Base-by-base conservation (phyloP, 139 green algal genomes). In the Micractinium sp. region DNA sequence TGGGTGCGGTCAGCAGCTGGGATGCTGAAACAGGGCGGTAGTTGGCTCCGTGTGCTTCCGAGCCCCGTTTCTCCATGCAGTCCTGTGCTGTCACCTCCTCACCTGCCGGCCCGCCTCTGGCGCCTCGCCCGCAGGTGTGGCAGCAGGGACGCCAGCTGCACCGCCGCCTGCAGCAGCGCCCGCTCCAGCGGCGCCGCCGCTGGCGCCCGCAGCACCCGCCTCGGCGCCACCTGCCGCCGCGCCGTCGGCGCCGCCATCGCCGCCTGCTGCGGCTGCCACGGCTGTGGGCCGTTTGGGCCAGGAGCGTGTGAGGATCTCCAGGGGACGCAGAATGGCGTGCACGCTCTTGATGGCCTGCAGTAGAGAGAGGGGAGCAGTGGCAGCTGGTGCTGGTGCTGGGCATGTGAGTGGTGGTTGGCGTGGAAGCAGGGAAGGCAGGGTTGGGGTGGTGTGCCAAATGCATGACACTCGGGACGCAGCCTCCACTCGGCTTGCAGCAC, bases 271-370 rank as follows among this genome's bases (percentile, higher is more conserved):
- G 56, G 39, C 38, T 25, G 77, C 41, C n/a, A 35, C 66, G 4
- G 80, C 18, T 0, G 47, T 15, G 0, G 61, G 56, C 16, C 88
- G 88, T 33, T 63, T 41, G 36, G 71, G 89, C 63, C 38, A 90
- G 85, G 38, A 66, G 0, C 97, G 93, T 1, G 97, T 98, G 39
- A 99, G 92, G 60, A 96, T 87, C 90, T 99, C 97, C 82, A 99
- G 90, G 0, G 96, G 94, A 74, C 96, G 96, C 36, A 99, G 91
- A 2, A 99, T 93, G 81, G 91, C 76, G 41, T 90, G 94, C 39
- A 98, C 89, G 25, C 92, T 78, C 73, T 91, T 91, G 29, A 89
- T 82, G 4, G 95, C 94, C 29, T 95, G 77, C 63, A 71, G 22
- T 12, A 12, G 47, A 39, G 29, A 41, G 47, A 56, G 47, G 47